Percentiles rank a stretch among this genome's conserved stretches.
Evolutionary conservation across 2,329 filamentous ascomycete genomes (phyloP).

Genomic region (Aspergillus sp.): DNA sequence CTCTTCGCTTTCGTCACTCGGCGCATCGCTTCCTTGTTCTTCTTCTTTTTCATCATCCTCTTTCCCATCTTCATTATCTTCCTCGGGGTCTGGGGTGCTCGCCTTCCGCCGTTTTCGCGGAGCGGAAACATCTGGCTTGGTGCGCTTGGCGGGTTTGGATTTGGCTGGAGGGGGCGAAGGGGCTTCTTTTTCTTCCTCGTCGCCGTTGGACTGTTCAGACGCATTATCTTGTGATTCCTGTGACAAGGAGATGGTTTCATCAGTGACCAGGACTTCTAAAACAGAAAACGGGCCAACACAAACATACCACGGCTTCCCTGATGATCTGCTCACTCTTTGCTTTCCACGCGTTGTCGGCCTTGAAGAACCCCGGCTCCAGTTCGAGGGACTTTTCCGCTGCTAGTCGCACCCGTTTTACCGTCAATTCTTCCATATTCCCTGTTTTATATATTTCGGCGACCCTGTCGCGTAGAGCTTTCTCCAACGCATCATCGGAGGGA

Average conservation of each 20-base stretch:
- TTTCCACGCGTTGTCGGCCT: constrained; percentile 55
- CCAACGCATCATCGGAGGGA: constrained; percentile 36
- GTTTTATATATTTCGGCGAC: constrained; percentile 37
- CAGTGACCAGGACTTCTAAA: neutral
- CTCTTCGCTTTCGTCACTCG: constrained; percentile 23
- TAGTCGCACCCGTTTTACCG: constrained; percentile 56
- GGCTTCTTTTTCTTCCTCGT: constrained; percentile 9
- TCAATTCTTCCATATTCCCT: constrained; percentile 52
- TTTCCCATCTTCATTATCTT: neutral
- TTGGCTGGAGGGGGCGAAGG: constrained; percentile 20
- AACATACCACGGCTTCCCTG: constrained; percentile 51
- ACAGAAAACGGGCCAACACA: neutral
- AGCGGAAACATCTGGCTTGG: constrained; percentile 22
- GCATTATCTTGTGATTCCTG: constrained; percentile 14
- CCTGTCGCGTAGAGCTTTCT: constrained; percentile 38
- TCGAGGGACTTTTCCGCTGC: constrained; percentile 53
- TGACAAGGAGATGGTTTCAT: neutral
- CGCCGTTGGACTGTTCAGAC: constrained; percentile 9
- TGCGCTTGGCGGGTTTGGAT: constrained; percentile 27
- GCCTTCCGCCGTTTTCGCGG: constrained; percentile 38
- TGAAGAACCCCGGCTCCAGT: constrained; percentile 57
- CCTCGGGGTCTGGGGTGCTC: constrained; percentile 26
- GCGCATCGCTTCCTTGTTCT: constrained; percentile 10
- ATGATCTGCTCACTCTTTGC: constrained; percentile 54
- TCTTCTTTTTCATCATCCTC: constrained; percentile 5